Conservation (phyloP, 129 eudicot genomes). For the Escallonia herrerae region DNA sequence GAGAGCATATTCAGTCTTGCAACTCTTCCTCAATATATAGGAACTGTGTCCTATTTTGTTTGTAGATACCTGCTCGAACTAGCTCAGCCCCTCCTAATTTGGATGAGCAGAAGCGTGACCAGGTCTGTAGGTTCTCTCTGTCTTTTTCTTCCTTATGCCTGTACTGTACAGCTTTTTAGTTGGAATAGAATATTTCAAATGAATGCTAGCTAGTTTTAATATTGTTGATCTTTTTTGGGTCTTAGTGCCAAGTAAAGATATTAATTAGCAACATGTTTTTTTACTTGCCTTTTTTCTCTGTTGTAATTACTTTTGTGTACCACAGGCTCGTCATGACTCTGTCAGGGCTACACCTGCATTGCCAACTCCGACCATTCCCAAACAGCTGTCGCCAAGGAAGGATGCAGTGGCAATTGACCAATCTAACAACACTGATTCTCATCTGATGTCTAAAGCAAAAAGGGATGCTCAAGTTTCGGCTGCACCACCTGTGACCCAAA, state of each 20-base stretch:
- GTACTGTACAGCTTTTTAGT: no score
- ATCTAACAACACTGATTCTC: constrained; percentile 39
- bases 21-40: neutral
- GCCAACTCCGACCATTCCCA: constrained; percentile 38
- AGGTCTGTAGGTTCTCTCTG: constrained; percentile 38
- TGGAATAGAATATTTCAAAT: no score
- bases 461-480: constrained; percentile 40
- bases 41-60: neutral
- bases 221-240: no score
- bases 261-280: no score
- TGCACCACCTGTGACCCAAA: constrained; percentile 34
- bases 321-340: constrained; percentile 64
- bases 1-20: neutral
- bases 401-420: constrained; percentile 34
- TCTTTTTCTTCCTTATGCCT: no score
- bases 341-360: constrained; percentile 32
- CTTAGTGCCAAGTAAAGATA: no score
- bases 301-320: neutral
- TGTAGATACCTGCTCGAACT: constrained; percentile 84
- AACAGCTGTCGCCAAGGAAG: constrained; percentile 48
- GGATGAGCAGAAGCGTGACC: constrained; percentile 77
- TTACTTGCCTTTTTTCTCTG: neutral
- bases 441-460: constrained; percentile 33
- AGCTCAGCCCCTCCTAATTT: constrained; percentile 83
- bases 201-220: no score